Evolutionary conservation across 805 yeast species (phyloP).

Genomic region (Wickerhamomyces tratensis): DNA sequence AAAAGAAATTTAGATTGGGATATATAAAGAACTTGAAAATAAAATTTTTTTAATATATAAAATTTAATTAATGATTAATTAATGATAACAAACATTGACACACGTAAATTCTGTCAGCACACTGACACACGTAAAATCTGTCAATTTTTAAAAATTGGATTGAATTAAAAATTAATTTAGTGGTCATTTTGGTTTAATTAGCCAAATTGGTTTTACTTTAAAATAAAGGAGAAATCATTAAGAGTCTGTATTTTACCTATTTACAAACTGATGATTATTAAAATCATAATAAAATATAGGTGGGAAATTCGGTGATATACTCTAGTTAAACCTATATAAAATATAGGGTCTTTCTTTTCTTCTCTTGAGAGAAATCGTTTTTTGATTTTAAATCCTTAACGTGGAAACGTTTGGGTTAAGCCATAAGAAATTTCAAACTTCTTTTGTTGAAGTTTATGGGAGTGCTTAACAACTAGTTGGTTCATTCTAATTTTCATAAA

Average conservation of each 20-base stretch:
- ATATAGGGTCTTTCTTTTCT: not conserved
- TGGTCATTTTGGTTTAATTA: not conserved
- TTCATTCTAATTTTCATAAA: constrained; percentile 15
- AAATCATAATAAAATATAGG: constrained; percentile 17
- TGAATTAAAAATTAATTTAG: no score
- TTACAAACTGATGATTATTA: constrained; percentile 10
- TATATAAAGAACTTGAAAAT: no score
- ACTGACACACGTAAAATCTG: no score
- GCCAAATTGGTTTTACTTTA: no score
- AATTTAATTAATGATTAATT: no score
- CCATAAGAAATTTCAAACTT: constrained; percentile 36
- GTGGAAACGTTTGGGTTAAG: constrained; percentile 48
- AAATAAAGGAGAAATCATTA: not conserved
- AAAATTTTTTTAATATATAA: no score
- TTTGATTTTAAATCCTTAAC: constrained; percentile 24
- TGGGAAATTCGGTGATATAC: constrained; percentile 62
- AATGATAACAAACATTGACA: no score
- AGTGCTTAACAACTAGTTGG: constrained; percentile 51
- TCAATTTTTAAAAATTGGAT: no score
- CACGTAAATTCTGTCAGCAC: no score
- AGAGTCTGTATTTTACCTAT: constrained; percentile 22
- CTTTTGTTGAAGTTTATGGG: constrained; percentile 27
- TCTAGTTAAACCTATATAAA: constrained; percentile 26
- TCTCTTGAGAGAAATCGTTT: constrained; percentile 45
- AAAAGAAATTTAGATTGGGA: not conserved